Conservation (phyloP, 73 alveolate species). For the Paramecium biaurelia region DNA sequence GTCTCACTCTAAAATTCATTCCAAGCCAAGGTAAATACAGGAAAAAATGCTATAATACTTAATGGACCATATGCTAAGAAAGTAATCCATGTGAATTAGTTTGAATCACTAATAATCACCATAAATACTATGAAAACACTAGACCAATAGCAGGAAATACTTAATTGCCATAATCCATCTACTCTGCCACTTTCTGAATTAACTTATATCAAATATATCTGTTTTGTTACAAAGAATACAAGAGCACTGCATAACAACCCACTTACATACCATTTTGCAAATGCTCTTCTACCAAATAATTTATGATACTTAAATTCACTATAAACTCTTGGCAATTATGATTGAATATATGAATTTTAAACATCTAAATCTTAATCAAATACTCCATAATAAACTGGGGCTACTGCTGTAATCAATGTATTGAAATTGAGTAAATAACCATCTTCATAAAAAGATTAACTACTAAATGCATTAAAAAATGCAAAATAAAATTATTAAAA, state of each 20-base stretch:
- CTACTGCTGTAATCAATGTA: constrained; percentile 89
- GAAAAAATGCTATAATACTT: neutral
- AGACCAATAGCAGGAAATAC: constrained; percentile 6
- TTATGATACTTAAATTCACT: neutral
- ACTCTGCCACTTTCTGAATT: constrained; percentile 16
- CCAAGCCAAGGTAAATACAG: constrained; percentile 27
- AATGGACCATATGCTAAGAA: neutral
- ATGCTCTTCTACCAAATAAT: neutral
- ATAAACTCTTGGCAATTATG: neutral
- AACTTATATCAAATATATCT: neutral
- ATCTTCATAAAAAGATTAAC: constrained; percentile 92
- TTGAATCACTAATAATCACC: constrained; percentile 16
- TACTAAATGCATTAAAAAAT: constrained; percentile 79
- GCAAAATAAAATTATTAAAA: constrained; percentile 76
- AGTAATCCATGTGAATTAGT: neutral
- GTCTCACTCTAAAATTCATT: neutral
- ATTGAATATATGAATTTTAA: neutral
- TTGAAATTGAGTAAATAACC: constrained; percentile 91
- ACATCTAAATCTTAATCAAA: constrained; percentile 50
- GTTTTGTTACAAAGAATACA: neutral
- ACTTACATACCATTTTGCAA: constrained; percentile 51
- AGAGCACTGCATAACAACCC: constrained; percentile 15
- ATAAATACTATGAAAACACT: constrained; percentile 5
- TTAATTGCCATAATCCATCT: constrained; percentile 21
- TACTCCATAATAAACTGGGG: constrained; percentile 57